These are phyloP conservation scores for Domatiomyces catenatus DNA, from an alignment of 2,329 filamentous ascomycete genomes.

Conservation along the genomic window DNA sequence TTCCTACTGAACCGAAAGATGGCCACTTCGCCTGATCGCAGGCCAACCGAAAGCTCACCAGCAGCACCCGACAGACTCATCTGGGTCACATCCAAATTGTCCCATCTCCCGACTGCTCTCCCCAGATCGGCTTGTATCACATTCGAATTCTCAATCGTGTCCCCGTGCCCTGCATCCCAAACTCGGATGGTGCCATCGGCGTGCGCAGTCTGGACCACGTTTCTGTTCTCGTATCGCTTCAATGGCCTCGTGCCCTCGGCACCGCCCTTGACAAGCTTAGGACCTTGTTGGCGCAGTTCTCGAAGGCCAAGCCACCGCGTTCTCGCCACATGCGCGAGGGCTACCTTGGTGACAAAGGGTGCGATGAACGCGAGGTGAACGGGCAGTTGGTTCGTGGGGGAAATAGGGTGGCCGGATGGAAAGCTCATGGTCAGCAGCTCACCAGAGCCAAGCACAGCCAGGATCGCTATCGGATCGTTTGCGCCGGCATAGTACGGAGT, in stretches of 20 bases:
- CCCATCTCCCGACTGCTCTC: constrained; percentile 62
- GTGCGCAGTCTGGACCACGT: constrained; percentile 73
- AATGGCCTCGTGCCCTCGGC: constrained; percentile 53
- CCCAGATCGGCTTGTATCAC: constrained; percentile 77
- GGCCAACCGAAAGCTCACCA: constrained; percentile 71
- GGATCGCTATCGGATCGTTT: constrained; percentile 76
- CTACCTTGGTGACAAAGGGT: constrained; percentile 64
- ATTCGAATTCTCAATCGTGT: constrained; percentile 77
- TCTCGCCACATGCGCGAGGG: constrained; percentile 59
- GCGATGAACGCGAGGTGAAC: constrained; percentile 77
- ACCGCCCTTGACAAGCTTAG: constrained; percentile 63
- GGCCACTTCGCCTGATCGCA: constrained; percentile 66
- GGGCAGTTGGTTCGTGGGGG: constrained; percentile 83
- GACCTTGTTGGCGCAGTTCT: constrained; percentile 68
- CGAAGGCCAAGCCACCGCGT: constrained; percentile 77
- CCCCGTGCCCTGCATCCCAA: constrained; percentile 83
- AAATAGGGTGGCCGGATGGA: constrained; percentile 78
- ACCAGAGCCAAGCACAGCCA: constrained; percentile 67
- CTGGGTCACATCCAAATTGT: constrained; percentile 60
- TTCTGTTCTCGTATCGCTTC: constrained; percentile 67
- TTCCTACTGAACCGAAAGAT: constrained; percentile 84
- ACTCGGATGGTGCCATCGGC: constrained; percentile 81
- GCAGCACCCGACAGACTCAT: constrained; percentile 68
- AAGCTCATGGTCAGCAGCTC: constrained; percentile 84
- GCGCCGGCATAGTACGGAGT: constrained; percentile 78